Percentiles rank a stretch among this genome's conserved stretches.
These are phyloP conservation scores for Phytophthora sansomeana DNA, from an alignment of 352 stramenopile species.

Conservation along the genomic window DNA sequence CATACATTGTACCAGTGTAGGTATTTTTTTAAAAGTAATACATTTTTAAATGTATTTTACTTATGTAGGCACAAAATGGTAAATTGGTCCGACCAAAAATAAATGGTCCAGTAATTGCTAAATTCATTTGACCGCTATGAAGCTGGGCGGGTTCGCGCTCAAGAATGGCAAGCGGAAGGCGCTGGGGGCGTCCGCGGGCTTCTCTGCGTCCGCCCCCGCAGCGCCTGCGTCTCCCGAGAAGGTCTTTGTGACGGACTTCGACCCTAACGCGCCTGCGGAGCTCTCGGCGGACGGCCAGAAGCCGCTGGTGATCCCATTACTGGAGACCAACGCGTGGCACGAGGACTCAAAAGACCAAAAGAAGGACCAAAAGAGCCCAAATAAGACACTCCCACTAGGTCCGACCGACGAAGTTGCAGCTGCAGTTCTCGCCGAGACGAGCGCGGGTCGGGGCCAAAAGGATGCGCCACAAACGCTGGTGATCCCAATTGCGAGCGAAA, in stretches of 20 bases:
- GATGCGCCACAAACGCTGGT: conserved; percentile 44
- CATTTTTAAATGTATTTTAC: too few relatives aligned
- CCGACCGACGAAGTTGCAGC: conserved; percentile 53
- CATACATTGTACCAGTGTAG: too few relatives aligned
- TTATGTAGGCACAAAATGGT: neutral
- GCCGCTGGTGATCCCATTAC: conserved; percentile 75
- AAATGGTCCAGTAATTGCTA: too few relatives aligned
- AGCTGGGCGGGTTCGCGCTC: conserved; percentile 72
- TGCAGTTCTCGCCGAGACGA: conserved; percentile 47
- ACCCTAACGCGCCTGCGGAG: conserved; percentile 44
- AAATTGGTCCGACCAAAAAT: too few relatives aligned
- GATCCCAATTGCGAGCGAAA: conserved; percentile 58
- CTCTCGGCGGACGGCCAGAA: conserved; percentile 38
- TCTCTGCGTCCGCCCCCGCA: conserved; percentile 11
- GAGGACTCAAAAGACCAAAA: too few relatives aligned
- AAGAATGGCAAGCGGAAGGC: conserved; percentile 72
- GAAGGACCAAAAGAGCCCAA: neutral
- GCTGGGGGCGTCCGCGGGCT: conserved; percentile 38
- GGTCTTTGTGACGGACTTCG: conserved; percentile 83
- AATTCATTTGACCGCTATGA: conserved; percentile 59
- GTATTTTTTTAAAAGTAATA: too few relatives aligned
- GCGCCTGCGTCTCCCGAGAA: conserved; percentile 40
- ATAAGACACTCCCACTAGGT: neutral
- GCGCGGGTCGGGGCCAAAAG: neutral
- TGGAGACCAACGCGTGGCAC: conserved; percentile 70